Conservation (phyloP, 768 basidiomycete species). For the Chalciporus sphaerocephalus region DNA sequence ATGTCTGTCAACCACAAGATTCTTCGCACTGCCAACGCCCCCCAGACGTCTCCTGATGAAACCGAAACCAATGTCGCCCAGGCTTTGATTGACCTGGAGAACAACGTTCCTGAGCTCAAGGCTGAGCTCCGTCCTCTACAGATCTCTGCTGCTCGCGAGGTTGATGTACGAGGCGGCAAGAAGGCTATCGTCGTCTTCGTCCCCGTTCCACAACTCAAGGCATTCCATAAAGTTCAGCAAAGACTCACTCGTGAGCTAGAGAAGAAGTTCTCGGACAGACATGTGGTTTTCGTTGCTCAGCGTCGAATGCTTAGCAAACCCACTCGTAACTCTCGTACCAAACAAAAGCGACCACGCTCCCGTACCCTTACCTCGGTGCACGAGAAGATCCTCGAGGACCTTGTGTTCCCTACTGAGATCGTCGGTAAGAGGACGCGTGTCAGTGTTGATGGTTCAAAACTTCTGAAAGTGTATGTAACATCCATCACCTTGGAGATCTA, state of each 20-base stretch:
- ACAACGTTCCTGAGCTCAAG: constrained; percentile 98
- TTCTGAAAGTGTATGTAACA: constrained; percentile 89
- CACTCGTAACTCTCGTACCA: constrained; percentile 85
- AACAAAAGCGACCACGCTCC: constrained; percentile 95
- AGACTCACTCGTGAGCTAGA: constrained; percentile 97
- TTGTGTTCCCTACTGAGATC: constrained; percentile 98
- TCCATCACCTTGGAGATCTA: constrained; percentile 5
- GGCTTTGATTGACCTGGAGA: constrained; percentile 95
- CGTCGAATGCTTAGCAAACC: constrained; percentile 98
- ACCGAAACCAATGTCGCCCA: constrained; percentile 90
- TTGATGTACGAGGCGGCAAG: constrained; percentile 98
- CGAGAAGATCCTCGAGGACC: constrained; percentile 98
- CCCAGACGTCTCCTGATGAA: constrained; percentile 82
- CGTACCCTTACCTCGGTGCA: constrained; percentile 97
- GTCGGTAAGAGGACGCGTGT: constrained; percentile 97
- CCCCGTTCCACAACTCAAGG: constrained; percentile 94
- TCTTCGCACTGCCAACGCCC: constrained; percentile 93
- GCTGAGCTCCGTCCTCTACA: constrained; percentile 90
- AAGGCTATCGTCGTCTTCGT: constrained; percentile 99
- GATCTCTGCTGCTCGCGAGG: constrained; percentile 97
- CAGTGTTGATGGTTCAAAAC: constrained; percentile 87
- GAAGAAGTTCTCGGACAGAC: constrained; percentile 99
- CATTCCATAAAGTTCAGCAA: constrained; percentile 96
- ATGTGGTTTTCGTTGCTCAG: constrained; percentile 98
- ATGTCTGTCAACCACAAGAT: constrained; percentile 89